Evolutionary conservation across 257 asterid genomes (phyloP).

Genomic region (Perilla frutescens): DNA sequence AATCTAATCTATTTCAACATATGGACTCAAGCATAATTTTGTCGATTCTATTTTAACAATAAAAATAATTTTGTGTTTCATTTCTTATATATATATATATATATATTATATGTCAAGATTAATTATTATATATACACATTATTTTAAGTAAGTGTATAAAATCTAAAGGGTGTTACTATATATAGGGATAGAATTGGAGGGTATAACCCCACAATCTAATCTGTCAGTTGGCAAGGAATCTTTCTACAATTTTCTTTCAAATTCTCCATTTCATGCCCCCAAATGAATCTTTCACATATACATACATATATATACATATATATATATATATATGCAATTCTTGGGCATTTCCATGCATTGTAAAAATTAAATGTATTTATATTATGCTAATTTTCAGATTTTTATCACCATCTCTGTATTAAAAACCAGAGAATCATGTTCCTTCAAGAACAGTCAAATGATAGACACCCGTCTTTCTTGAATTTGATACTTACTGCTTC

Average conservation of each 20-base stretch:
- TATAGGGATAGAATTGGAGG: conserved; percentile 7
- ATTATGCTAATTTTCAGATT: no score
- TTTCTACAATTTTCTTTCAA: neutral
- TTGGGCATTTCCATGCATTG: no score
- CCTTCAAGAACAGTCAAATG: no score
- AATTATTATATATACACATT: neutral
- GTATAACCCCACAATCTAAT: conserved; percentile 8
- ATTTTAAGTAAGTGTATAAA: neutral
- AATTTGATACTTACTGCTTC: no score
- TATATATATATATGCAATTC: no score
- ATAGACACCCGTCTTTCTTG: no score
- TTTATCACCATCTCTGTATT: no score
- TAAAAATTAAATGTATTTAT: no score
- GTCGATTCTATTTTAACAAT: neutral
- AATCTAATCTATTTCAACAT: neutral
- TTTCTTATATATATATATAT: neutral
- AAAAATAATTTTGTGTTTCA: neutral
- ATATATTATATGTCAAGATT: neutral
- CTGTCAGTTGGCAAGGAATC: conserved; percentile 19
- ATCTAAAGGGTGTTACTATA: no score
- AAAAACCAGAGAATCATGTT: no score
- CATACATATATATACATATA: no score
- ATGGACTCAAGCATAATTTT: neutral
- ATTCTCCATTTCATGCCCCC: neutral
- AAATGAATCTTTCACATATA: neutral